Conservation (phyloP, 2,329 filamentous ascomycete genomes). For the Drechslerella dactyloides region DNA sequence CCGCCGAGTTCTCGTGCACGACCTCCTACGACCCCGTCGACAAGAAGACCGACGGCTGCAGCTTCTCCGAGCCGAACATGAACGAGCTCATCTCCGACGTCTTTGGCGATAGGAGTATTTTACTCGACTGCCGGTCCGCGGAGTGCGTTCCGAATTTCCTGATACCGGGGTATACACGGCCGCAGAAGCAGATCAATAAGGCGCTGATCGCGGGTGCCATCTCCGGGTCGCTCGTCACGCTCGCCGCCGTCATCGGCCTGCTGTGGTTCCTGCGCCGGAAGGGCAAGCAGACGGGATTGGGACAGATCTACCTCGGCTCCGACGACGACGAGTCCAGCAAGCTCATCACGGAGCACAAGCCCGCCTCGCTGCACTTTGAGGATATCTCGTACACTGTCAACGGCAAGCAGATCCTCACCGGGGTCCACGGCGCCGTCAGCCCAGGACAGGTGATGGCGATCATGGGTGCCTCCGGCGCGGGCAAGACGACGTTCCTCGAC, state of each 20-base stretch:
- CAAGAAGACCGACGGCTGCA: constrained; percentile 72
- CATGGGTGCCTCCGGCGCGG: constrained; percentile 96
- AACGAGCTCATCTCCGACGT: constrained; percentile 84
- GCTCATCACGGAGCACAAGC: constrained; percentile 89
- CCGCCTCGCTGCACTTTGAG: constrained; percentile 84
- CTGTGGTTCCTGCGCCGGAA: constrained; percentile 89
- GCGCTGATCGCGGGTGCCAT: constrained; percentile 94
- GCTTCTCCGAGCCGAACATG: constrained; percentile 90
- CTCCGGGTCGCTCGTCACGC: constrained; percentile 77
- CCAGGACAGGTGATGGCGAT: constrained; percentile 96
- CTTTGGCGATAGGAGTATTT: constrained; percentile 90
- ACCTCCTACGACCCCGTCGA: constrained; percentile 62
- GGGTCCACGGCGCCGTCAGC: constrained; percentile 83
- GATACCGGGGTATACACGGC: constrained; percentile 85
- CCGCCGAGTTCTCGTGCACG: constrained; percentile 79
- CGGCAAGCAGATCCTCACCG: constrained; percentile 80
- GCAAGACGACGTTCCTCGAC: constrained; percentile 96
- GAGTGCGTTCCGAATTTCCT: constrained; percentile 94
- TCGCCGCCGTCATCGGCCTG: constrained; percentile 60
- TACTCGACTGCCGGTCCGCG: constrained; percentile 79
- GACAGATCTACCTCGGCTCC: constrained; percentile 80
- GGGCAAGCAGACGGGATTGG: constrained; percentile 67
- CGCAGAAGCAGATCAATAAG: constrained; percentile 94
- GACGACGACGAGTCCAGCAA: constrained; percentile 83
- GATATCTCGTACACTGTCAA: constrained; percentile 86